A percentile compares a stretch with the other conserved stretches of the same genome.
phyloP scores from a whole-genome alignment of 352 stramenopile genomes.

The Phytophthora crassamura region DNA sequence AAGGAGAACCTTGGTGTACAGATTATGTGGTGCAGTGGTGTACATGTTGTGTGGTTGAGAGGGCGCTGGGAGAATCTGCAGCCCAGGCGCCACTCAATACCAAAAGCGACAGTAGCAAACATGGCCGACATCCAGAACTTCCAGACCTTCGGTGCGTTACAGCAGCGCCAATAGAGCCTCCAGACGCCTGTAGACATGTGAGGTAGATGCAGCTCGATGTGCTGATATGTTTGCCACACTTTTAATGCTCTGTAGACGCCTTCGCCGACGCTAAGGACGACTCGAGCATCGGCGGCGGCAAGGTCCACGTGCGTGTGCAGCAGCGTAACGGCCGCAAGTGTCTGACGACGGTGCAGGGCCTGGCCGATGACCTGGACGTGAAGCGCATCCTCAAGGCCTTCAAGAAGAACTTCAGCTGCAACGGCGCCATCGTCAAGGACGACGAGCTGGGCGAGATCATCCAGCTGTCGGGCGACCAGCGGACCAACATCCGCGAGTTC shows the following conservation, averaged over 20 bases:
- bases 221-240: constrained; percentile 14
- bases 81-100: constrained; percentile 47
- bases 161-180: neutral
- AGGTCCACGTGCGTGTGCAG: constrained; percentile 99
- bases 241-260: constrained; percentile 59
- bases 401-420: constrained; percentile 99
- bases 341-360: constrained; percentile 98
- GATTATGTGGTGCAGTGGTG: neutral
- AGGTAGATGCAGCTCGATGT: constrained; percentile 4
- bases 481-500: constrained; percentile 99
- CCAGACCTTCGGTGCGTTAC: constrained; percentile 83
- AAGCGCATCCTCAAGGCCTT: constrained; percentile 99
- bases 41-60: constrained; percentile 7
- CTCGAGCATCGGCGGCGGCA: constrained; percentile 84
- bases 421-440: constrained; percentile 99
- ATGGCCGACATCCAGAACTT: constrained; percentile 92
- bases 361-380: constrained; percentile 98
- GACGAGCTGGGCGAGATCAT: constrained; percentile 98
- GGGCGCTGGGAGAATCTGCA: constrained; percentile 19
- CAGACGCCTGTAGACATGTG: neutral
- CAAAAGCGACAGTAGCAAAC: constrained; percentile 32
- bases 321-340: constrained; percentile 99
- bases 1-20: constrained; percentile 12
- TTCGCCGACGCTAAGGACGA: constrained; percentile 91
- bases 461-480: constrained; percentile 99